Percentiles rank a stretch among this genome's conserved stretches.
Evolutionary conservation across 345 rosid genomes (phyloP).

Genomic region (Camelina hispida): DNA sequence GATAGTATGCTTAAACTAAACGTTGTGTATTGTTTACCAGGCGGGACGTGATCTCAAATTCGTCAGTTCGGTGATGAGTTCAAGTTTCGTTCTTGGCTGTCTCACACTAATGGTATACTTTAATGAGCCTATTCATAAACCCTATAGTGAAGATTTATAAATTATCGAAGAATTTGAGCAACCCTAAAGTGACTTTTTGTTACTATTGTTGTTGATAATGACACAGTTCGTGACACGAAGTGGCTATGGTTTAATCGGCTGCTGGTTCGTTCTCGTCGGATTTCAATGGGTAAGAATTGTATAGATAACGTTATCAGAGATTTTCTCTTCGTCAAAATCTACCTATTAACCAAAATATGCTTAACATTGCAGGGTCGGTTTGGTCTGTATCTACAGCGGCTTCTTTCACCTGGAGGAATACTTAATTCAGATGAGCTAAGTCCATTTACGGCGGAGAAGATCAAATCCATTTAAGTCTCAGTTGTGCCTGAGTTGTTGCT

Average conservation of each 20-base stretch:
- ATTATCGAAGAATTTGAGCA: slow-evolving; percentile 7
- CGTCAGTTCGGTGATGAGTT: slow-evolving; percentile 66
- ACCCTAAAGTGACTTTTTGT: slow-evolving; percentile 6
- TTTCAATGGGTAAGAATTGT: slow-evolving; percentile 77
- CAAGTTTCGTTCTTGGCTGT: slow-evolving; percentile 65
- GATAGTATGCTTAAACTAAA: neutral
- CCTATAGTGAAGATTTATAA: neutral
- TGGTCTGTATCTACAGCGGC: slow-evolving; percentile 57
- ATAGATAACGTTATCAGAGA: neutral
- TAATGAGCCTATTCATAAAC: slow-evolving; percentile 1
- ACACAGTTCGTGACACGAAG: slow-evolving; percentile 57
- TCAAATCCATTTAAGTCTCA: slow-evolving; percentile 46
- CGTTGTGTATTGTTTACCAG: slow-evolving; percentile 45
- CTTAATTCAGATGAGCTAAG: slow-evolving; percentile 52
- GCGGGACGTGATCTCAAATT: slow-evolving; percentile 84
- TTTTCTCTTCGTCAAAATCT: neutral
- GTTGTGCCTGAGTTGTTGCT: slow-evolving; percentile 16
- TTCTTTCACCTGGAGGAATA: slow-evolving; percentile 62
- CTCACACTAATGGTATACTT: slow-evolving; percentile 71
- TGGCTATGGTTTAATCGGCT: slow-evolving; percentile 70
- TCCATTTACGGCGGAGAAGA: slow-evolving; percentile 43
- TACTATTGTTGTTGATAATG: slow-evolving; percentile 14
- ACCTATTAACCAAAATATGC: neutral
- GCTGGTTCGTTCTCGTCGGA: slow-evolving; percentile 71
- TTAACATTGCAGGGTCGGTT: slow-evolving; percentile 62